These are phyloP conservation scores for Vaccinium darrowii DNA, from an alignment of 148 eudicot genomes.

Conservation along the genomic window DNA sequence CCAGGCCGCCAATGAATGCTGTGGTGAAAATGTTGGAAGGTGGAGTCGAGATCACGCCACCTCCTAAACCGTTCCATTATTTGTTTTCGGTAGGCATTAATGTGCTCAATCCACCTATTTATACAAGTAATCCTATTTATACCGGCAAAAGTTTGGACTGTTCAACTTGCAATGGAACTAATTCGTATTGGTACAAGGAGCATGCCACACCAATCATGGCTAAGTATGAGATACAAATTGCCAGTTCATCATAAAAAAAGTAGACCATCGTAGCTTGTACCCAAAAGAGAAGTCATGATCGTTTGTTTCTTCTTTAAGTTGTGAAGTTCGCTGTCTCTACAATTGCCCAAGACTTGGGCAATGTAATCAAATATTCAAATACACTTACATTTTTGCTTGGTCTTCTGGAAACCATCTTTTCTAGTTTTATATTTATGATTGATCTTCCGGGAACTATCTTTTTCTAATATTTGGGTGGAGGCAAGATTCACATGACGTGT, in stretches of 20 bases:
- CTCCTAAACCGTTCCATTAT: conserved; percentile 1
- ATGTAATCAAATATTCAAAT: too few species aligned
- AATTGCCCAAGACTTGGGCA: too few species aligned
- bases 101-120: not conserved
- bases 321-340: too few species aligned
- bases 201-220: not conserved
- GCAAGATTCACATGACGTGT: too few species aligned
- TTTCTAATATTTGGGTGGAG: too few species aligned
- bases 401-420: too few species aligned
- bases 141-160: not conserved
- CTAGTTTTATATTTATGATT: too few species aligned
- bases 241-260: not conserved
- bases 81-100: not conserved
- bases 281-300: too few species aligned
- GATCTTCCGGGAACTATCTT: too few species aligned
- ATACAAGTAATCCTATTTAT: not conserved
- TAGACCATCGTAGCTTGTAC: not conserved
- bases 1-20: conserved; percentile 8
- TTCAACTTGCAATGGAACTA: not conserved
- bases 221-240: not conserved
- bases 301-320: too few species aligned
- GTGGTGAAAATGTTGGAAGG: conserved; percentile 19
- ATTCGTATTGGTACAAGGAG: conserved; percentile 18
- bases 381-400: too few species aligned
- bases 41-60: conserved; percentile 12